Evolutionary conservation across 345 rosid species (phyloP), one percentile per base, ranked within the genome.

Genomic region (Gossypium thurberi): DNA sequence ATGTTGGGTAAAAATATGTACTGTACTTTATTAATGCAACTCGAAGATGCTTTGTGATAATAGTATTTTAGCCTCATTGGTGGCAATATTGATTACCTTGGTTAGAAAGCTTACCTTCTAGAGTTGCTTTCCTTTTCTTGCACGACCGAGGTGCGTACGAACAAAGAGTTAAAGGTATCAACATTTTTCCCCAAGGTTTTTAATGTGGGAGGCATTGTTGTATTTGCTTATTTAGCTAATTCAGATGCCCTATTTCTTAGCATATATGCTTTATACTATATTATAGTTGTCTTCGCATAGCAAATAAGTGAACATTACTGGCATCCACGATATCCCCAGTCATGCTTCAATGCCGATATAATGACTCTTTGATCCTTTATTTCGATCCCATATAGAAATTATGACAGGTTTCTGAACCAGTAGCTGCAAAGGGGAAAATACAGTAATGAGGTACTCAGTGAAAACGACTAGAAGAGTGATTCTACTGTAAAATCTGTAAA

Each of bases 81-180:
- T 33, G 40, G 7, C 40, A 33, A 40, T 28, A 68, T 47, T 73
- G 60, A 33, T 25, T 26, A 21, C 47, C 6, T 1, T 75, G 69
- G 57, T 72, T 63, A 66, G 17, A 92, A 91, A 77, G 86, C 85
- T 6, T 91, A 89, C 63, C 90, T 88, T 65, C 97, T 95, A 1
- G 95, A 91, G 79, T 84, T 89, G 64, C 91, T 91, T 76, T 78
- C 13, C 75, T 89, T 68, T 73, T 91, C 90, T 83, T 87, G 86
- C 83, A 84, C 17, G 89, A 89, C 72, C 82, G 76, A 2, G 11
- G 78, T 25, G 86, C 91, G 63, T 89, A 89, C 80, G 90, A 89
- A 42, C 72, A 67, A 57, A 83, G 80, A 85, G 91, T 87, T 40
- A 87, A 83, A 87, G 91, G 93, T 89, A 63, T 20, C 20, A 8